These are phyloP conservation scores for Fusarium xylarioides DNA, from an alignment of 2,329 filamentous ascomycete genomes.

Conservation along the genomic window DNA sequence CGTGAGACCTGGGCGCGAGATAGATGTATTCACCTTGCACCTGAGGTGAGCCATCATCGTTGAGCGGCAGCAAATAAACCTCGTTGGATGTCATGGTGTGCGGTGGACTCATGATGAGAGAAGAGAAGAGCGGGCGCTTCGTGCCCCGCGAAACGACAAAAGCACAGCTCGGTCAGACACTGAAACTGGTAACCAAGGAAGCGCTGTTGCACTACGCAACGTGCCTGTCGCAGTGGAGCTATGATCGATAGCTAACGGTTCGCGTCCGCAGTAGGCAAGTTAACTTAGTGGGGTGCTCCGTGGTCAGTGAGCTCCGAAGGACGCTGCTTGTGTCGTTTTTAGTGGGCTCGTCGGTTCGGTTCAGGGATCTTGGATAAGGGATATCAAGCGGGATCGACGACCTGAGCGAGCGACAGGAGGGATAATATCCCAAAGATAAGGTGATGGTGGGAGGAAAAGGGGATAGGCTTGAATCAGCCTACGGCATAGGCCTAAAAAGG, in stretches of 20 bases:
- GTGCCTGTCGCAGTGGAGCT: conserved; percentile 33
- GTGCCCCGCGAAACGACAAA: conserved; percentile 42
- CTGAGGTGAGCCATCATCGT: conserved; percentile 91
- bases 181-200: conserved; percentile 37
- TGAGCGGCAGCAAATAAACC: conserved; percentile 89
- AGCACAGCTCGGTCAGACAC: conserved; percentile 30
- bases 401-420: conserved; percentile 20
- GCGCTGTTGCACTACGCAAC: conserved; percentile 22
- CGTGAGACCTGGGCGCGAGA: conserved; percentile 75
- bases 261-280: conserved; percentile 26
- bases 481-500: background rate
- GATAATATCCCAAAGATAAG: conserved; percentile 28
- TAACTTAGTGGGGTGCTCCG: conserved; percentile 25
- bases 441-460: conserved; percentile 16
- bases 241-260: conserved; percentile 34
- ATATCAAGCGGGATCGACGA: conserved; percentile 36
- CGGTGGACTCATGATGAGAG: conserved; percentile 61
- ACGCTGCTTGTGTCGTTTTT: conserved; percentile 32
- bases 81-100: conserved; percentile 72
- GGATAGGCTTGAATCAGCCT: conserved; percentile 12
- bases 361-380: conserved; percentile 38
- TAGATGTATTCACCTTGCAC: conserved; percentile 92
- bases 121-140: conserved; percentile 43
- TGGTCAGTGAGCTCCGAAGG: conserved; percentile 22
- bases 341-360: conserved; percentile 29